Conservation (phyloP, 257 asterid genomes). For the Gentiana dahurica region DNA sequence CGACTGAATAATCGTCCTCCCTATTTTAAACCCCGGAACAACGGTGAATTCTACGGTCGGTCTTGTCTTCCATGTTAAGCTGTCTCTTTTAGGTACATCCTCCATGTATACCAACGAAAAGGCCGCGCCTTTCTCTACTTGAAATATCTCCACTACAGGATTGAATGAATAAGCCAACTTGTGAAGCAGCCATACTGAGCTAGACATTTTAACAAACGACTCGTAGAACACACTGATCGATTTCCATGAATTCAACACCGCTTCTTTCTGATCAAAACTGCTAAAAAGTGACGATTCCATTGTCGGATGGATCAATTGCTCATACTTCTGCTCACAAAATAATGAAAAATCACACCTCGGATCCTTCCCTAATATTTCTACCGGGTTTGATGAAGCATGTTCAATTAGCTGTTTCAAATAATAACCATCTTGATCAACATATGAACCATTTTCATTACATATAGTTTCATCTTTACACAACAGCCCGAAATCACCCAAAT, state of each 20-base stretch:
- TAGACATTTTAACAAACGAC: conserved; percentile 79
- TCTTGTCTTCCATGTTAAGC: conserved; percentile 22
- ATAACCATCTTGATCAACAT: conserved; percentile 19
- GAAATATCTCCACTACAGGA: conserved; percentile 79
- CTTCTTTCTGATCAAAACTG: conserved; percentile 67
- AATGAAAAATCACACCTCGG: conserved; percentile 63
- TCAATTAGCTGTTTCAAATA: conserved; percentile 53
- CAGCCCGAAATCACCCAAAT: conserved; percentile 50
- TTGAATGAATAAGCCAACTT: conserved; percentile 64
- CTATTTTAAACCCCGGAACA: conserved; percentile 83
- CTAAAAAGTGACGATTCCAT: conserved; percentile 84
- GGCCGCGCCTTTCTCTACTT: conserved; percentile 67
- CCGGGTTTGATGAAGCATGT: conserved; percentile 62
- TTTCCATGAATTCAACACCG: conserved; percentile 78
- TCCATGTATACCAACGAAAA: conserved; percentile 84
- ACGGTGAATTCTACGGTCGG: conserved; percentile 81
- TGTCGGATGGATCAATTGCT: conserved; percentile 72
- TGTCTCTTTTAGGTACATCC: conserved; percentile 48
- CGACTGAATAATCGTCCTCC: conserved; percentile 64
- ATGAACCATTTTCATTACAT: conserved; percentile 25
- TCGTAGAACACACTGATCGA: conserved; percentile 69
- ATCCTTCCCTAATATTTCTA: conserved; percentile 59
- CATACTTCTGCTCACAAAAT: conserved; percentile 78
- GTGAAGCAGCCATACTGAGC: conserved; percentile 90
- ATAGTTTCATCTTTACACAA: conserved; percentile 18